Evolutionary conservation across 2,329 filamentous ascomycete species (phyloP).

Genomic region (Colletotrichum gigasporum): DNA sequence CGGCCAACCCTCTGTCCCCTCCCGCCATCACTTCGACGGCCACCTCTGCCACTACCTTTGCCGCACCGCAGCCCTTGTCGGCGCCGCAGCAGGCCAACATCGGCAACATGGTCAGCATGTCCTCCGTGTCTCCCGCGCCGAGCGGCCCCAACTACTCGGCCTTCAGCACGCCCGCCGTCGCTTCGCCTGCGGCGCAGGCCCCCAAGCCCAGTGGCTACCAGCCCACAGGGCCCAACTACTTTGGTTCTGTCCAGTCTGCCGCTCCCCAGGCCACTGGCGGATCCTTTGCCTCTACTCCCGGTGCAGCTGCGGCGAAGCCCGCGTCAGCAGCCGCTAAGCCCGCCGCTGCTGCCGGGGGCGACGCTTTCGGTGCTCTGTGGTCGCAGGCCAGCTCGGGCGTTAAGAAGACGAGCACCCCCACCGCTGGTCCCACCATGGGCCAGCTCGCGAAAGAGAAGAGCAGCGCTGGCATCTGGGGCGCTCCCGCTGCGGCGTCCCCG

Average conservation of each 20-base stretch:
- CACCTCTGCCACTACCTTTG: constrained; percentile 73
- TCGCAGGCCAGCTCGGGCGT: constrained; percentile 77
- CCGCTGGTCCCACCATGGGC: constrained; percentile 81
- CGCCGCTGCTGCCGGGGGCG: constrained; percentile 70
- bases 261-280: constrained; percentile 35
- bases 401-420: constrained; percentile 74
- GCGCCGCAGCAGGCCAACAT: constrained; percentile 83
- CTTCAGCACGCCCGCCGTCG: constrained; percentile 60
- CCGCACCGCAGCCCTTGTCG: constrained; percentile 86
- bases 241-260: constrained; percentile 76
- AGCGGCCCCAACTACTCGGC: constrained; percentile 71
- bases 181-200: constrained; percentile 53
- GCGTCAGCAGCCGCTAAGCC: constrained; percentile 61
- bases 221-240: constrained; percentile 90
- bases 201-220: constrained; percentile 75
- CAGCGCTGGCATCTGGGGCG: constrained; percentile 92
- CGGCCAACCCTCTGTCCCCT: constrained; percentile 56
- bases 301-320: constrained; percentile 57
- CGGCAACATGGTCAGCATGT: constrained; percentile 80
- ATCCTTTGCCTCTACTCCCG: constrained; percentile 34
- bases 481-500: constrained; percentile 58
- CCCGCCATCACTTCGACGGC: constrained; percentile 62
- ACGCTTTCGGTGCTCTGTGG: constrained; percentile 92
- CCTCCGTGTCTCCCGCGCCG: constrained; percentile 80
- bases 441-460: constrained; percentile 99